These are phyloP conservation scores for Yamadazyma phyllophila DNA, from an alignment of 805 yeast genomes.

Conservation along the genomic window DNA sequence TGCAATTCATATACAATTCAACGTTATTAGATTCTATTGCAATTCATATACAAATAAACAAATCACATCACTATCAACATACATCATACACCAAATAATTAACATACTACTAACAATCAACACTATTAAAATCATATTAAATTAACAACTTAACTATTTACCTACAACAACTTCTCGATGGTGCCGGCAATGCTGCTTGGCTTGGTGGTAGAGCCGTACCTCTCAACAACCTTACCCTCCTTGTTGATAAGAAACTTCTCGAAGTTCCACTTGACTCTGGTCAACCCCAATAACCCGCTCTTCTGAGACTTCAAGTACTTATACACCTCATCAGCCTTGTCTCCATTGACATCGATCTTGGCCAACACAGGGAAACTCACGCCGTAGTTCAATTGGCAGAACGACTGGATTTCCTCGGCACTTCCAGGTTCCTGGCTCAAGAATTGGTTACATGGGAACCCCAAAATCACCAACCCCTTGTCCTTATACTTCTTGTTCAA, in stretches of 20 bases:
- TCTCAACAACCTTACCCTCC: conserved; percentile 43
- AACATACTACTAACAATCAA: no score
- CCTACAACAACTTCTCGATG: conserved; percentile 55
- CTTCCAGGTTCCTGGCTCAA: conserved; percentile 42
- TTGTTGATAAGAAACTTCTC: conserved; percentile 43
- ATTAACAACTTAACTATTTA: no score
- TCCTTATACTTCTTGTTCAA: conserved; percentile 40
- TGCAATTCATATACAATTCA: no score
- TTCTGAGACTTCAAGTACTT: conserved; percentile 64
- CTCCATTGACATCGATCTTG: conserved; percentile 89
- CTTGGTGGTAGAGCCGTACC: conserved; percentile 65
- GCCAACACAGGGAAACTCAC: conserved; percentile 86
- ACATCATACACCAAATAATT: no score
- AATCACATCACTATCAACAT: no score
- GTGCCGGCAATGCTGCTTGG: conserved; percentile 36
- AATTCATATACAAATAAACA: no score
- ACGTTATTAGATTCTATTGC: no score
- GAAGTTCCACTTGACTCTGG: conserved; percentile 45
- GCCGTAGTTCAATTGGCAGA: conserved; percentile 81
- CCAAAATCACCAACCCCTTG: conserved; percentile 36
- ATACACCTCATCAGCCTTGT: conserved; percentile 75
- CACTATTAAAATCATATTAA: no score
- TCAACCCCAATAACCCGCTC: conserved; percentile 45
- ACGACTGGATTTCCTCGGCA: conserved; percentile 60
- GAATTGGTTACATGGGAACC: conserved; percentile 47